Evolutionary conservation across 2,329 filamentous ascomycete genomes (phyloP).

Genomic region (Trichothecium sympodiale): DNA sequence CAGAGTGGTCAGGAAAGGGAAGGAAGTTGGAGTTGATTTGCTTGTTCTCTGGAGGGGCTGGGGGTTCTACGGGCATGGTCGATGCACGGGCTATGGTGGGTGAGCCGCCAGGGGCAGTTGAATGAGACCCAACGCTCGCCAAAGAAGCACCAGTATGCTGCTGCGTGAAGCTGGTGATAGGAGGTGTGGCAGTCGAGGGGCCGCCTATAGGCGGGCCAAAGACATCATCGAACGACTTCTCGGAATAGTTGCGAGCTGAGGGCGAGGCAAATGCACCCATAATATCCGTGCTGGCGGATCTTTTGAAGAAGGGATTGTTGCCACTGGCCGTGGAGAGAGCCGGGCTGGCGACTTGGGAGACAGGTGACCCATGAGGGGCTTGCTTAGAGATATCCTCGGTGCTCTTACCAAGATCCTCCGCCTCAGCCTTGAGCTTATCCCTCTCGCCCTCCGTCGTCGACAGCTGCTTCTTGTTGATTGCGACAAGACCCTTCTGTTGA

Average conservation of each 20-base stretch:
- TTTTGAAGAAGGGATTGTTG: slow-evolving; percentile 92
- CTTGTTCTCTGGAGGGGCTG: slow-evolving; percentile 57
- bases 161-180: slow-evolving; percentile 31
- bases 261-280: slow-evolving; percentile 42
- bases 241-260: slow-evolving; percentile 36
- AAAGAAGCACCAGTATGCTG: slow-evolving; percentile 47
- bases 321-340: slow-evolving; percentile 57
- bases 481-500: slow-evolving; percentile 90
- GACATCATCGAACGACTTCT: slow-evolving; percentile 73
- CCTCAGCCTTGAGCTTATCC: slow-evolving; percentile 76
- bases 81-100: slow-evolving; percentile 52
- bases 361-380: slow-evolving; percentile 38
- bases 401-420: slow-evolving; percentile 54
- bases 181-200: slow-evolving; percentile 26
- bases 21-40: slow-evolving; percentile 71
- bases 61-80: slow-evolving; percentile 44
- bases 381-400: slow-evolving; percentile 47
- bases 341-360: slow-evolving; percentile 55
- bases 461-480: slow-evolving; percentile 97
- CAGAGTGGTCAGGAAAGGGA: slow-evolving; percentile 54
- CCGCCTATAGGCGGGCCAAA: slow-evolving; percentile 53
- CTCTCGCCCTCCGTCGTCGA: slow-evolving; percentile 79
- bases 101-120: slow-evolving; percentile 48
- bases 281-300: slow-evolving; percentile 50
- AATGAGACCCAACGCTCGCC: slow-evolving; percentile 38